These are phyloP conservation scores for Colletotrichum neosansevieriae DNA, from an alignment of 2,329 filamentous ascomycete genomes.

Conservation along the genomic window DNA sequence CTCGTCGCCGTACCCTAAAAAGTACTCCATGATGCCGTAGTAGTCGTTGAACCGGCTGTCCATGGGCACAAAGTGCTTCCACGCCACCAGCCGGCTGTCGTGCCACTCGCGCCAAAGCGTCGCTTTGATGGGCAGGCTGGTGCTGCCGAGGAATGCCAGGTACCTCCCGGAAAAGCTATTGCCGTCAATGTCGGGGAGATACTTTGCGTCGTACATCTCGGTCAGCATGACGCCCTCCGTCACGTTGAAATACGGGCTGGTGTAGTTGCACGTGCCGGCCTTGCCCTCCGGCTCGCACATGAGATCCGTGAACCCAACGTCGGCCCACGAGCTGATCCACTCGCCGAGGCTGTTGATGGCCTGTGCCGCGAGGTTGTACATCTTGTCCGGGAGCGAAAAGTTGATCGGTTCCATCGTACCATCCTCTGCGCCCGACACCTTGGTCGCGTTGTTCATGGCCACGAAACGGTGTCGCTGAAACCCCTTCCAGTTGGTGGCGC, in stretches of 20 bases:
- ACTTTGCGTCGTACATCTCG: slow-evolving; percentile 73
- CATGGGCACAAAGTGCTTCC: slow-evolving; percentile 87
- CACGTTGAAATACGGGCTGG: slow-evolving; percentile 58
- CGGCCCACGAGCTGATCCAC: slow-evolving; percentile 63
- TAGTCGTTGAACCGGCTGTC: slow-evolving; percentile 79
- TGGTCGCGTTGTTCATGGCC: slow-evolving; percentile 77
- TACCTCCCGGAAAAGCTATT: slow-evolving; percentile 78
- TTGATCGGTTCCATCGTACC: slow-evolving; percentile 59
- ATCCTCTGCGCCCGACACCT: slow-evolving; percentile 62
- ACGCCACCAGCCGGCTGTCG: slow-evolving; percentile 77
- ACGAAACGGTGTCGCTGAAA: slow-evolving; percentile 84
- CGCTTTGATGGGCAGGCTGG: slow-evolving; percentile 79
- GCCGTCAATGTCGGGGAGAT: slow-evolving; percentile 82
- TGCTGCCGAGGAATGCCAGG: slow-evolving; percentile 76
- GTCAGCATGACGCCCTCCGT: slow-evolving; percentile 56
- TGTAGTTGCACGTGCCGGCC: slow-evolving; percentile 61
- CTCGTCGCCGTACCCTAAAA: slow-evolving; percentile 68
- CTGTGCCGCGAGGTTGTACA: slow-evolving; percentile 62
- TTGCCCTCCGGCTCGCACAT: slow-evolving; percentile 59
- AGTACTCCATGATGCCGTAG: slow-evolving; percentile 80
- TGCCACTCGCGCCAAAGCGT: slow-evolving; percentile 87
- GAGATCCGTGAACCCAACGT: slow-evolving; percentile 67
- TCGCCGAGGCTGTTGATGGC: slow-evolving; percentile 57
- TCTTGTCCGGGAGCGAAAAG: slow-evolving; percentile 63
- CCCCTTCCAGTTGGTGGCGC: slow-evolving; percentile 73